phyloP scores from a whole-genome alignment of 371 early-diverging fungal genomes.

The Dinochytrium kinnereticum region DNA sequence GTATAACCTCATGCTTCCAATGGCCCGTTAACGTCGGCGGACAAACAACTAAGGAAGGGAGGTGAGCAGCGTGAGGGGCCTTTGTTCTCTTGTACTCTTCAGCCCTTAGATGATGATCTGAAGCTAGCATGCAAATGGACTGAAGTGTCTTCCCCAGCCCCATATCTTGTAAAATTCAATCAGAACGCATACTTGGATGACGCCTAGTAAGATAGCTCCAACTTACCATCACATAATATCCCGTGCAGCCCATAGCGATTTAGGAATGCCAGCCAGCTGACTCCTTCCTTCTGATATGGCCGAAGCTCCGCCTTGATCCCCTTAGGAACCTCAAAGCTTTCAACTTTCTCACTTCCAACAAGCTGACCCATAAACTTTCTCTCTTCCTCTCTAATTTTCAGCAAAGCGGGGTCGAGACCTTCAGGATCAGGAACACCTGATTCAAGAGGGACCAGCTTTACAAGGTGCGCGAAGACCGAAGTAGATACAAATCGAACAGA shows the following conservation, averaged over 20 bases:
- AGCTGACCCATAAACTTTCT: conserved; percentile 91
- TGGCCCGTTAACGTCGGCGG: conserved; percentile 97
- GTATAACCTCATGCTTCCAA: conserved; percentile 95
- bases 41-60: conserved; percentile 95
- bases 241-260: conserved; percentile 96
- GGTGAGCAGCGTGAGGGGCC: conserved; percentile 66
- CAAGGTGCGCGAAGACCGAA: conserved; percentile 91
- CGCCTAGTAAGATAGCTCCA: no score
- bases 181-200: not conserved
- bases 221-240: conserved; percentile 94
- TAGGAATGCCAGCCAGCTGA: conserved; percentile 98
- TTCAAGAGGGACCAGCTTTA: conserved; percentile 92
- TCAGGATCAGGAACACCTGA: conserved; percentile 83
- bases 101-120: conserved; percentile 79
- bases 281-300: conserved; percentile 96
- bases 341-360: conserved; percentile 84
- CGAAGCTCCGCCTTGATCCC: conserved; percentile 91
- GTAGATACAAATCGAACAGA: conserved; percentile 86
- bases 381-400: conserved; percentile 82
- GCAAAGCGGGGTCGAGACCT: conserved; percentile 79
- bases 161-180: conserved; percentile 75
- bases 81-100: conserved; percentile 66
- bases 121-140: conserved; percentile 93
- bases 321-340: conserved; percentile 85
- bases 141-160: conserved; percentile 98